Percentiles rank a stretch among this genome's conserved stretches.
These are phyloP conservation scores for Hippophae rhamnoides DNA, from an alignment of 306 rosid species.

Conservation along the genomic window DNA sequence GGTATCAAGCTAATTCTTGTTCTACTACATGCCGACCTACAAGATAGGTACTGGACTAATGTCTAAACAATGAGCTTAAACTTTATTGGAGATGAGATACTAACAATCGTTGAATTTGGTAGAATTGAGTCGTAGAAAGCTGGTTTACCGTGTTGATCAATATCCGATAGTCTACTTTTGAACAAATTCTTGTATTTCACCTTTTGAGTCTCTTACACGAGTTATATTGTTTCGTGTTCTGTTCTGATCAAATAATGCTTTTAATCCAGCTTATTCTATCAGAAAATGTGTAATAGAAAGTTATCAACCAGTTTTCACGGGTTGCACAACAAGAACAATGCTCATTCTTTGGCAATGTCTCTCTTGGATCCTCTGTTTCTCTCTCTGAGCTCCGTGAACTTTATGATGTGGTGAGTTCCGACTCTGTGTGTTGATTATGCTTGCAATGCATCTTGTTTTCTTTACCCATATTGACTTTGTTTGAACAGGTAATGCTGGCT, in stretches of 20 bases:
- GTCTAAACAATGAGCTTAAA: too few relatives aligned
- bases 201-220: not conserved
- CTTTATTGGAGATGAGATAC: too few relatives aligned
- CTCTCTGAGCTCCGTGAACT: slow-evolving; percentile 59
- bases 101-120: too few relatives aligned
- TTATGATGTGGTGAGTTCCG: slow-evolving; percentile 65
- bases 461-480: not conserved
- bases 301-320: slow-evolving; percentile 67
- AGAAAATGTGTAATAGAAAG: slow-evolving; percentile 69
- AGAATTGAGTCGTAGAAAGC: too few relatives aligned
- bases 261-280: slow-evolving; percentile 43
- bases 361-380: slow-evolving; percentile 58
- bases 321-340: slow-evolving; percentile 56
- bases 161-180: too few relatives aligned
- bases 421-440: slow-evolving; percentile 9
- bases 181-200: not conserved
- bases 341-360: slow-evolving; percentile 66
- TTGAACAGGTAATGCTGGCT: slow-evolving; percentile 76
- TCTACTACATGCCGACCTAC: too few relatives aligned
- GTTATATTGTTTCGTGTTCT: not conserved
- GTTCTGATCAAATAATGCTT: slow-evolving; percentile 13
- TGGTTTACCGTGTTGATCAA: too few relatives aligned
- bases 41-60: too few relatives aligned
- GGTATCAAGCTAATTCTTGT: too few relatives aligned
- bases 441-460: slow-evolving; percentile 10